A percentile compares a stretch with the other conserved stretches of the same genome.
phyloP scores from a whole-genome alignment of 345 rosid genomes.

The Syzygium aromaticum region DNA sequence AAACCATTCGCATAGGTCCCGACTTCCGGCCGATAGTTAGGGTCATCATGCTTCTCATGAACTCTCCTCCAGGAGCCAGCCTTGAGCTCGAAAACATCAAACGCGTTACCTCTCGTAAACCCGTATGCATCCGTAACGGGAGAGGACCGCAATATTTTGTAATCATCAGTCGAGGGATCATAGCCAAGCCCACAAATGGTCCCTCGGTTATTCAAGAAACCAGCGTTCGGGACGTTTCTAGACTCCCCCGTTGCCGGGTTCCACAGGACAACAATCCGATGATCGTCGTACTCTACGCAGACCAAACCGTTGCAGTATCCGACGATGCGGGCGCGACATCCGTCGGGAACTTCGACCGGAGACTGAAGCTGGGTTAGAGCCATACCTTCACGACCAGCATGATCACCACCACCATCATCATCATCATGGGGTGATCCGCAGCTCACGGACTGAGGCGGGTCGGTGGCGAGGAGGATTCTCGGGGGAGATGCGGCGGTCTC shows the following conservation, averaged over 20 bases:
- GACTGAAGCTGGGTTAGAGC: background rate
- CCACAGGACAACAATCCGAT: background rate
- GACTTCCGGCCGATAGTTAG: background rate
- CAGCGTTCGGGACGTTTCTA: background rate
- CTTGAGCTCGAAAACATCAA: background rate
- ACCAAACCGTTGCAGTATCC: background rate
- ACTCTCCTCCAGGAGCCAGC: background rate
- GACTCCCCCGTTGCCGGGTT: background rate
- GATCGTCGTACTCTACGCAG: background rate
- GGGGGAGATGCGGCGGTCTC: background rate
- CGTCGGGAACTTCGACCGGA: background rate
- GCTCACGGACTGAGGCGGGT: background rate
- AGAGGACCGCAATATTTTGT: background rate
- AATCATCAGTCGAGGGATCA: background rate
- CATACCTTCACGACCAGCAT: background rate
- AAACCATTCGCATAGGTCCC: background rate
- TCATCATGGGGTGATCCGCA: background rate
- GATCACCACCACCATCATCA: too few species aligned
- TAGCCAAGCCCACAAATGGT: background rate
- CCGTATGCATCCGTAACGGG: background rate
- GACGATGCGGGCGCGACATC: background rate
- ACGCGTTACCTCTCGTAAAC: too few species aligned
- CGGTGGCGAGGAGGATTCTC: background rate
- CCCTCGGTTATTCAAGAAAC: background rate
- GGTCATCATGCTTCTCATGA: background rate